Base-by-base conservation (phyloP, 2,329 filamentous ascomycete species). In the Whalleya microplaca region DNA sequence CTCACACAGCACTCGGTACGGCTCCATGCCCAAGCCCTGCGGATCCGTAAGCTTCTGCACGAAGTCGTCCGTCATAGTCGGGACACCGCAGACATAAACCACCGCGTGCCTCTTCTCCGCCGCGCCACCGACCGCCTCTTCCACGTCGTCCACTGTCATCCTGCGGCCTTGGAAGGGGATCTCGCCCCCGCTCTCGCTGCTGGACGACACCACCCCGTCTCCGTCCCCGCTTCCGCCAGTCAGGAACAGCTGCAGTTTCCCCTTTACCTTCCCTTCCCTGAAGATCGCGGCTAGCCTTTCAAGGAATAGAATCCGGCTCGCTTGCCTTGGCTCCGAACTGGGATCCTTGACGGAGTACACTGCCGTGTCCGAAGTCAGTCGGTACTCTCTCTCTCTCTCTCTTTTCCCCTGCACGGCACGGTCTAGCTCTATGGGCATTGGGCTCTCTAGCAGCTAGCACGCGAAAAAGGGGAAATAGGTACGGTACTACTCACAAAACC, bases 11-110 rank as follows among this genome's bases (percentile, higher is more conserved):
- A 88, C 79, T 46, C 77, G 76, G 49, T 76, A 69, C 23, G 74
- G 65, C 9, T 77, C 71, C 65, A 84, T 75, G 0, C 75, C 77
- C 12, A 72, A 42, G 8, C 64, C 64, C 1, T 67, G 9, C 1
- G 63, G 48, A 1, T 72, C 69, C 2, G 71, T 76, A 8, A 84
- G 64, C 19, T 80, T 72, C 19, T 75, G 72, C 0, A 88, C 84
- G 62, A 89, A 80, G 48, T 82, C 78, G 68, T 91, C 89, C 1
- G 87, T 90, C 88, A 91, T 91, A 2, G 65, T 64, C 10, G 85
- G 86, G 14, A 87, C 81, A 1, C 88, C 88, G 66, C 89, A 91
- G 0, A 91, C 73, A 69, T 90, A 91, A 12, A 85, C 83, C 2
- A 87, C 76, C 0, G 79, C 78, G 1, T 73, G 71, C 1, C 69